phyloP scores from a whole-genome alignment of 768 basidiomycete species.

The Boletus rufocinnamomeus region DNA sequence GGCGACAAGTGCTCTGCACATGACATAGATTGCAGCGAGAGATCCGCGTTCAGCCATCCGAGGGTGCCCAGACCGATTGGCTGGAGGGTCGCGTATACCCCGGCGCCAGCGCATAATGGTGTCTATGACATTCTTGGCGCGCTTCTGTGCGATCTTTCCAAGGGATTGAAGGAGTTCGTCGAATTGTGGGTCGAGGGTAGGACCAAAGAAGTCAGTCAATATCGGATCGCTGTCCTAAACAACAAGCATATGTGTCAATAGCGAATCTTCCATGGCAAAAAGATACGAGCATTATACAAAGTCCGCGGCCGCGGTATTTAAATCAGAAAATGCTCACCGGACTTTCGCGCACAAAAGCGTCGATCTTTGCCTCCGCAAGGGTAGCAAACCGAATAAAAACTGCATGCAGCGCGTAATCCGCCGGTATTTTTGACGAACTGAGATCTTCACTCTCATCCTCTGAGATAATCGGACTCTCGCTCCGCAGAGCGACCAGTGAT shows the following conservation, averaged over 20 bases:
- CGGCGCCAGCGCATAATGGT: slow-evolving; percentile 87
- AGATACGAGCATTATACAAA: not conserved
- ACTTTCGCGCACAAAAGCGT: slow-evolving; percentile 65
- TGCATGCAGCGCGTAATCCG: slow-evolving; percentile 86
- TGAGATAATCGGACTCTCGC: slow-evolving; percentile 54
- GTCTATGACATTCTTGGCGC: slow-evolving; percentile 82
- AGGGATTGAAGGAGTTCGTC: slow-evolving; percentile 85
- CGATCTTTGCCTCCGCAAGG: slow-evolving; percentile 78
- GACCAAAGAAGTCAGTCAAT: slow-evolving; percentile 68
- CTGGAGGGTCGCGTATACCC: slow-evolving; percentile 65
- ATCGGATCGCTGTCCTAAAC: slow-evolving; percentile 68
- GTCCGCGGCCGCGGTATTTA: too few species aligned
- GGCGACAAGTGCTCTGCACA: slow-evolving; percentile 83
- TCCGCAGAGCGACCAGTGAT: slow-evolving; percentile 49
- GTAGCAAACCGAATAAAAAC: slow-evolving; percentile 87
- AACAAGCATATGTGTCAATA: slow-evolving; percentile 8
- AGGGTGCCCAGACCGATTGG: slow-evolving; percentile 32
- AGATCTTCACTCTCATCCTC: slow-evolving; percentile 64
- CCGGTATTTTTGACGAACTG: slow-evolving; percentile 77
- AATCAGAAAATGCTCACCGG: slow-evolving; percentile 50
- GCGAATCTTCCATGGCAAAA: not conserved
- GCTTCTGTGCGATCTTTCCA: slow-evolving; percentile 82
- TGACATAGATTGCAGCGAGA: slow-evolving; percentile 85
- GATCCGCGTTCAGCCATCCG: slow-evolving; percentile 62
- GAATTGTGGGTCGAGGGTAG: slow-evolving; percentile 72